Conservation (phyloP, 2,329 filamentous ascomycete genomes). For the Thielaviopsis musarum region DNA sequence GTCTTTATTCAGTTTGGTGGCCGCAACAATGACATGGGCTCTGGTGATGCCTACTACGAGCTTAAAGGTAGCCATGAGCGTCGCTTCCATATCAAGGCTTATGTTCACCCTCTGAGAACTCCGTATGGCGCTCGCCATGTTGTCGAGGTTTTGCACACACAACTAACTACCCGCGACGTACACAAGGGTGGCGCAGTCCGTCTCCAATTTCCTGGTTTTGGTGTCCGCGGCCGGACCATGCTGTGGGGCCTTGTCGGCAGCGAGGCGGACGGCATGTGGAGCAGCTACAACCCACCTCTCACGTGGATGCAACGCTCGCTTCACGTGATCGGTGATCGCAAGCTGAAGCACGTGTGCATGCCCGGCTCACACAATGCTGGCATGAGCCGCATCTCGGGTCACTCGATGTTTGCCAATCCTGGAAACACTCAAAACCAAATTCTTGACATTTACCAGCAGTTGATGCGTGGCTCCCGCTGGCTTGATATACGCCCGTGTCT, state of each 20-base stretch:
- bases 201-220: conserved; percentile 2
- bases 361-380: conserved; percentile 29
- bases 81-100: conserved; percentile 4
- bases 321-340: conserved; percentile 18
- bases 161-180: conserved; percentile 1
- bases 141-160: conserved; percentile 2
- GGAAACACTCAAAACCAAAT: conserved; percentile 26
- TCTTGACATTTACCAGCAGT: conserved; percentile 25
- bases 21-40: conserved; percentile 7
- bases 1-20: conserved; percentile 7
- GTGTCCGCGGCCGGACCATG: conserved; percentile 5
- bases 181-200: background rate
- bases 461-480: conserved; percentile 25
- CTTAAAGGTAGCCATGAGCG: conserved; percentile 3
- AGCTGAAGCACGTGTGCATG: conserved; percentile 26
- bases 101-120: background rate
- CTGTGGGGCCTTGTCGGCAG: conserved; percentile 4
- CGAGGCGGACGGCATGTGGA: conserved; percentile 7
- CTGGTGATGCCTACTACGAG: conserved; percentile 2
- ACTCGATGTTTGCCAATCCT: conserved; percentile 13
- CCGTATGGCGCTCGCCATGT: conserved; percentile 6
- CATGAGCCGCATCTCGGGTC: conserved; percentile 22
- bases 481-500: conserved; percentile 24
- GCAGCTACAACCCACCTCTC: conserved; percentile 5
- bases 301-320: conserved; percentile 17